A percentile compares a stretch with the other conserved stretches of the same genome.
These are phyloP conservation scores for Malassezia sympodialis DNA, from an alignment of 1,284 basidiomycete species.

Conservation along the genomic window DNA sequence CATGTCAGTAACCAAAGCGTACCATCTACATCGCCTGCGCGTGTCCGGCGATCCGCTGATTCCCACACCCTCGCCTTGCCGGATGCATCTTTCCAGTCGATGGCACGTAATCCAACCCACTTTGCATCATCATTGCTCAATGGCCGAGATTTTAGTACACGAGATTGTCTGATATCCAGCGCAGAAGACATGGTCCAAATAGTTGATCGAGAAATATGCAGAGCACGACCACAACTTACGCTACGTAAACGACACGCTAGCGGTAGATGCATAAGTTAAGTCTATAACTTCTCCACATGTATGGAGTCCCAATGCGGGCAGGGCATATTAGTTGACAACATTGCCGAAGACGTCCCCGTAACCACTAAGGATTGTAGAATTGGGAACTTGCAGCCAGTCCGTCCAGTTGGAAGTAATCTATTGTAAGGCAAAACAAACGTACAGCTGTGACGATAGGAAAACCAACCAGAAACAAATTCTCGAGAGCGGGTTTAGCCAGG, in stretches of 20 bases:
- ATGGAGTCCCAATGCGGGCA: neutral
- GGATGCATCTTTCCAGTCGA: slow-evolving; percentile 42
- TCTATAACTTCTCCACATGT: neutral
- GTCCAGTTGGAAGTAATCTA: slow-evolving; percentile 11
- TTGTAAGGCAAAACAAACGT: neutral
- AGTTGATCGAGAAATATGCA: neutral
- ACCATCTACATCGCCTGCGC: slow-evolving; percentile 43
- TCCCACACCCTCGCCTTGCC: slow-evolving; percentile 45
- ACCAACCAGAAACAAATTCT: slow-evolving; percentile 10
- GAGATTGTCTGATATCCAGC: neutral
- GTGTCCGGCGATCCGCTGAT: slow-evolving; percentile 38
- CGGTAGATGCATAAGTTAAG: neutral
- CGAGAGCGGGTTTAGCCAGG: neutral
- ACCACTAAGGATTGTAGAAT: neutral
- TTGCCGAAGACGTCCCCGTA: slow-evolving; percentile 16
- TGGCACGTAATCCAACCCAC: slow-evolving; percentile 40
- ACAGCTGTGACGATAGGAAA: slow-evolving; percentile 6
- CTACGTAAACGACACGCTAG: neutral
- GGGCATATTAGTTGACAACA: neutral
- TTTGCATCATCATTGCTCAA: slow-evolving; percentile 35
- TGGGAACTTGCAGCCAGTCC: slow-evolving; percentile 1
- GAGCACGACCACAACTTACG: neutral
- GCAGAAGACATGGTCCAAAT: neutral
- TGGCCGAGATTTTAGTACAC: slow-evolving; percentile 8
- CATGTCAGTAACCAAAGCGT: neutral